Base-by-base conservation (phyloP, 2,329 filamentous ascomycete species). In the Daldinia eschscholtzii region DNA sequence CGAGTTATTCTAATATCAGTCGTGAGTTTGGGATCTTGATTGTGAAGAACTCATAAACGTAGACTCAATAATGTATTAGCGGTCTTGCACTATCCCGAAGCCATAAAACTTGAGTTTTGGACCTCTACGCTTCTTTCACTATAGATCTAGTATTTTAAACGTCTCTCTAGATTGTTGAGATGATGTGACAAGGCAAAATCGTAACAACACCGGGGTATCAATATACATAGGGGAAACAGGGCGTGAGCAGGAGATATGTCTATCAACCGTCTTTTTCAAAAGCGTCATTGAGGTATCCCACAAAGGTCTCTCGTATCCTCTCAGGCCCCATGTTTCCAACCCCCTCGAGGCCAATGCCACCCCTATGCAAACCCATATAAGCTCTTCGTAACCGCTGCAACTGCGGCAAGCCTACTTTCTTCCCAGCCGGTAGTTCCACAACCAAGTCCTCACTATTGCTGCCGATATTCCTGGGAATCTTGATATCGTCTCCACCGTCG, bases 371-470 rank as follows among this genome's bases (percentile, higher is more conserved):
- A 4, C 85, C 87, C 73, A 95, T 89, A 80, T 93, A 97, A 56
- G 93, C 92, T 74, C 93, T 86, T 67, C 93, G 85, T 73, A 94
- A 82, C 70, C 93, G 86, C 81, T 97, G 93, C 72, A 97, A 81
- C 77, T 93, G 91, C 7, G 93, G 90, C 48, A 96, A 77, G 0
- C 90, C 90, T 57, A 93, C 81, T 70, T 88, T 89, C 68, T 86
- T 88, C 9, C 83, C 83, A 5, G 83, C 81, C 0, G 93, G 92
- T 57, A 96, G 81, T 71, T 90, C 86, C 23, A 96, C 83, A 1
- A 86, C 80, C 64, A 90, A 79, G 15, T 86, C 84, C 1, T 88
- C 85, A 18, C 79, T 83, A 33, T 73, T 62, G 26, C 72, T 52
- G 28, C 64, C 73, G 10, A 60, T 57, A 2, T 68, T 78, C 12